A percentile compares a stretch with the other conserved stretches of the same genome.
phyloP scores from a whole-genome alignment of 2,329 filamentous ascomycete species.

The Fusarium sp. region DNA sequence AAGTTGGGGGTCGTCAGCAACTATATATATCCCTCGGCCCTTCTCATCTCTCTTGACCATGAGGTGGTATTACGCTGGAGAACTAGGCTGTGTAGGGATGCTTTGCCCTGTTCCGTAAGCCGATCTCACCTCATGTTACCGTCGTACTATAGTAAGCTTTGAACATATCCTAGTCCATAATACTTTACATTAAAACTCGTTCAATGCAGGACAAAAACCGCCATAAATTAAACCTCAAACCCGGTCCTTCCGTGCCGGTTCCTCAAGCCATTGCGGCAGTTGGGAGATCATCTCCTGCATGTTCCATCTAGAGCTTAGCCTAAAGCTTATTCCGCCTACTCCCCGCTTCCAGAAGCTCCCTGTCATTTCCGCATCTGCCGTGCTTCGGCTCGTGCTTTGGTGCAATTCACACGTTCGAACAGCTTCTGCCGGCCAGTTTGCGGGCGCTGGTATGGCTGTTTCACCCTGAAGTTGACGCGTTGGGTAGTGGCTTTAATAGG shows the following conservation, averaged over 20 bases:
- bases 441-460: neutral
- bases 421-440: neutral
- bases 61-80: too few relatives aligned
- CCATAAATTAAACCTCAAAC: neutral
- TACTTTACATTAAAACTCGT: neutral
- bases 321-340: constrained; percentile 12
- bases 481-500: neutral
- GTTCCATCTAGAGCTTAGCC: constrained; percentile 6
- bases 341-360: constrained; percentile 21
- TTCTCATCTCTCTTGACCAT: neutral
- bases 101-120: neutral
- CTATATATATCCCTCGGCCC: constrained; percentile 12
- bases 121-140: neutral
- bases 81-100: neutral
- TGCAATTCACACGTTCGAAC: neutral
- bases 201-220: neutral
- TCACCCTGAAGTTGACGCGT: neutral
- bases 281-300: constrained; percentile 6
- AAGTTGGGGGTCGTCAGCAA: neutral
- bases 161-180: neutral
- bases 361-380: constrained; percentile 25
- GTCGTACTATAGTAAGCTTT: constrained; percentile 5
- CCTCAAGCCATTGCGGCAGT: constrained; percentile 14
- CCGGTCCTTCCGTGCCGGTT: too few relatives aligned
- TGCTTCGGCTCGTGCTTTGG: neutral